Evolutionary conservation across 2,329 filamentous ascomycete genomes (phyloP), one percentile per base, ranked within the genome.

Genomic region (Exophiala dermatitidis): DNA sequence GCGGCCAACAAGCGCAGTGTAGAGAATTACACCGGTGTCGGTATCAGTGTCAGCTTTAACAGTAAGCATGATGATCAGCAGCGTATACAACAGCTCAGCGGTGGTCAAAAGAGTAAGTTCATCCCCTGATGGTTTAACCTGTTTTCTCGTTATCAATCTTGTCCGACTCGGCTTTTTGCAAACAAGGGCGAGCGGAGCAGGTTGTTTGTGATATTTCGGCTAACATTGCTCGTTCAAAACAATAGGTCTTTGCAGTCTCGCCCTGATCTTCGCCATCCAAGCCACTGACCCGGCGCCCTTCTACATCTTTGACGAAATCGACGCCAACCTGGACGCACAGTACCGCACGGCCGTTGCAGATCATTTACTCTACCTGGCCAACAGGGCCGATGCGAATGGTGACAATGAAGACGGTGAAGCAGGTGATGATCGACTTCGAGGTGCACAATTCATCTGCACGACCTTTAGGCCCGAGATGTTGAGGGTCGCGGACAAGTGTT

Each of bases 261-360:
- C 93, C 42, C 82, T 98, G 48, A 94, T 98, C 62, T 98, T 98
- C 68, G 93, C 93, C n/a, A 94, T 98, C 62, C 93, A 98, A 71
- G 88, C 90, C 63, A 95, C 91, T 55, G 93, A 98, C 68, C 93
- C 91, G 6, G 94, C 91, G 42, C 93, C 93, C 1, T 97, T 98
- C 78, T 96, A 98, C 69, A 90, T 98, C 65, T 98, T 98, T 64
- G 93, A 98, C 69, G 93, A 98, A 72, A 95, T 98, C 60, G 93
- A 98, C 67, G 93, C 93, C 69, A 98, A 98, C 68, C 80, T 98
- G 28, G 93, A 98, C 69, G 90, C 93, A 1, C 93, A 98, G 71
- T 98, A 98, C 74, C 86, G 93, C 57, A 96, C 93, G 1, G 91
- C 93, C 1, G 93, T 98, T 7, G 93, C 93, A 2, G 81, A 88